Percentiles rank a stretch among this genome's conserved stretches.
These are phyloP conservation scores for Ichthyophthirius multifiliis DNA, from an alignment of 169 alveolate species.

Conservation along the genomic window DNA sequence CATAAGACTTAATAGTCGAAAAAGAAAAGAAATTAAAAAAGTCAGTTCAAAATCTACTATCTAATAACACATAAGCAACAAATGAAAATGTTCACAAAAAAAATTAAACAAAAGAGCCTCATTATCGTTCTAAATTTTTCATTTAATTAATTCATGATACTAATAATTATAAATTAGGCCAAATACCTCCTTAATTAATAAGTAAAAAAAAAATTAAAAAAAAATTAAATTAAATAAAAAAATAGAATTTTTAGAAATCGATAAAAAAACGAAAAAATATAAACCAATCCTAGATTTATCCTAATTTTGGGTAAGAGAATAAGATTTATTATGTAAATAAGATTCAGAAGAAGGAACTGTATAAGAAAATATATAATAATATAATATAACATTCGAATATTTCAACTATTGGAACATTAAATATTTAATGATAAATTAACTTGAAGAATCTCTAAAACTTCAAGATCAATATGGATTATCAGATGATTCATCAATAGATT, in stretches of 20 bases:
- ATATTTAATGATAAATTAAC: constrained; percentile 27
- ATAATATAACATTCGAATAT: constrained; percentile 17
- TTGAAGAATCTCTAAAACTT: constrained; percentile 25
- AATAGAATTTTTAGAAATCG: background rate
- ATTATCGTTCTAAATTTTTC: background rate
- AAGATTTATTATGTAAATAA: background rate
- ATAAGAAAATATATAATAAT: background rate
- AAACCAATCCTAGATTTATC: background rate
- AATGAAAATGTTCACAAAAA: too few relatives aligned
- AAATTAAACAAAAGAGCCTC: background rate
- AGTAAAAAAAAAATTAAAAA: background rate
- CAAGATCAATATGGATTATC: constrained; percentile 42
- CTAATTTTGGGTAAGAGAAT: background rate
- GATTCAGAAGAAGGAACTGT: background rate
- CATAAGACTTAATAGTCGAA: too few relatives aligned
- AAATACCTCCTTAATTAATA: background rate
- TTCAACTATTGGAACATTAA: constrained; percentile 31
- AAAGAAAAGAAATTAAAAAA: too few relatives aligned
- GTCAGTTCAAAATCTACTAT: too few relatives aligned
- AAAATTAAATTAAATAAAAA: background rate
- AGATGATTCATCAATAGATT: constrained; percentile 40
- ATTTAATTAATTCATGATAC: background rate
- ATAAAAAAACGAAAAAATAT: background rate
- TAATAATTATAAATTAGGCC: background rate
- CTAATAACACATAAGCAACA: too few relatives aligned